Conservation (phyloP, 108 stramenopile species). For the Cyclostephanos tholiformis region DNA sequence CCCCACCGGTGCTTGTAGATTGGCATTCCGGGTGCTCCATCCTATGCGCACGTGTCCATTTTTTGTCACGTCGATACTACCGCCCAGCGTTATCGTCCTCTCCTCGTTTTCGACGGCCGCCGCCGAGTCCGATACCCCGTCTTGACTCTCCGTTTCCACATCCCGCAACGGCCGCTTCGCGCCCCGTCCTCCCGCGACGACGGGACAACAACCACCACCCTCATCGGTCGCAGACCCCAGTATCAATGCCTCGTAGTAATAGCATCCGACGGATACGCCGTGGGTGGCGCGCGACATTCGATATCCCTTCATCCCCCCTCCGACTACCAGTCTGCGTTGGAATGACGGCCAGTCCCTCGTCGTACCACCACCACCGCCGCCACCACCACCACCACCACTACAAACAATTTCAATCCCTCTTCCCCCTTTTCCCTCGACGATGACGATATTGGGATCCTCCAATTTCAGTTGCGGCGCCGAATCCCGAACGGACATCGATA, state of each 20-base stretch:
- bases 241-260: slow-evolving; percentile 73
- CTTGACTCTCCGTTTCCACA: slow-evolving; percentile 9
- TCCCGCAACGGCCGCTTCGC: slow-evolving; percentile 53
- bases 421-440: not conserved
- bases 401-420: not conserved
- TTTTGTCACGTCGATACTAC: not conserved
- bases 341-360: not conserved
- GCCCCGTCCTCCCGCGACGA: slow-evolving; percentile 26
- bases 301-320: slow-evolving; percentile 74
- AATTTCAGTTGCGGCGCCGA: slow-evolving; percentile 81
- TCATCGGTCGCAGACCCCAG: slow-evolving; percentile 42
- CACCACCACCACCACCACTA: not conserved
- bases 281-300: slow-evolving; percentile 87
- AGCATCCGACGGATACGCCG: slow-evolving; percentile 60
- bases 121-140: slow-evolving; percentile 14
- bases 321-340: slow-evolving; percentile 52
- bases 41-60: slow-evolving; percentile 79
- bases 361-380: slow-evolving; percentile 3
- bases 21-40: slow-evolving; percentile 85
- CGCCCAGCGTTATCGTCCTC: not conserved
- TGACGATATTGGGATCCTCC: slow-evolving; percentile 33
- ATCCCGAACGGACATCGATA: slow-evolving; percentile 73
- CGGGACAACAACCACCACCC: slow-evolving; percentile 42
- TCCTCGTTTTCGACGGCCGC: not conserved
- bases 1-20: slow-evolving; percentile 95